phyloP scores from a whole-genome alignment of 1,139 yeast genomes.

The Saccharomyces pastorianus region DNA sequence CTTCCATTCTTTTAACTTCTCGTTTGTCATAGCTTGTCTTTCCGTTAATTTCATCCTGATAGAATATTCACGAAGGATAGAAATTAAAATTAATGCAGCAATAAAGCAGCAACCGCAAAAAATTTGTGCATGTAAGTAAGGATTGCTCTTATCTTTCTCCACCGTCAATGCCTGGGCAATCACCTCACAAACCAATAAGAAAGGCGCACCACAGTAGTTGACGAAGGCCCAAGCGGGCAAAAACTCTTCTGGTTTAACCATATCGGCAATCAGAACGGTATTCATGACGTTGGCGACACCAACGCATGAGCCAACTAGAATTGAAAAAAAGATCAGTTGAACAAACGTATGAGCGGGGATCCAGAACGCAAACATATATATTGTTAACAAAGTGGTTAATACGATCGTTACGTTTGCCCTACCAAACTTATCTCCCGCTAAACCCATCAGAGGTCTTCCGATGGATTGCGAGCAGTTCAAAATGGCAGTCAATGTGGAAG shows the following conservation, averaged over 20 bases:
- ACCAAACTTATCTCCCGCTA: constrained; percentile 50
- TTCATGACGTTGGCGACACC: constrained; percentile 63
- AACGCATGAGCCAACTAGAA: constrained; percentile 45
- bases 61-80: constrained; percentile 38
- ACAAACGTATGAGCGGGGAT: constrained; percentile 45
- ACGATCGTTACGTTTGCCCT: constrained; percentile 44
- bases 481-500: constrained; percentile 52
- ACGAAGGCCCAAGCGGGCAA: constrained; percentile 56
- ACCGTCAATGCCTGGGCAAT: constrained; percentile 44
- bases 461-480: constrained; percentile 56
- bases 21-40: constrained; percentile 8
- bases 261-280: constrained; percentile 52
- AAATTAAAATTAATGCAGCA: constrained; percentile 30
- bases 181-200: constrained; percentile 43
- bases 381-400: constrained; percentile 21
- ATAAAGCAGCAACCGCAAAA: constrained; percentile 47
- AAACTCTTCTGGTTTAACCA: constrained; percentile 40
- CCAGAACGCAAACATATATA: constrained; percentile 35
- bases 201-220: constrained; percentile 41
- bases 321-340: constrained; percentile 45
- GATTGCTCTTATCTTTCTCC: constrained; percentile 30
- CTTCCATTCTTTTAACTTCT: constrained; percentile 11
- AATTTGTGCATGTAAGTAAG: constrained; percentile 53
- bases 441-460: constrained; percentile 61
- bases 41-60: constrained; percentile 28